Conservation (phyloP, 2,329 filamentous ascomycete genomes). For the Fusarium austroafricanum region DNA sequence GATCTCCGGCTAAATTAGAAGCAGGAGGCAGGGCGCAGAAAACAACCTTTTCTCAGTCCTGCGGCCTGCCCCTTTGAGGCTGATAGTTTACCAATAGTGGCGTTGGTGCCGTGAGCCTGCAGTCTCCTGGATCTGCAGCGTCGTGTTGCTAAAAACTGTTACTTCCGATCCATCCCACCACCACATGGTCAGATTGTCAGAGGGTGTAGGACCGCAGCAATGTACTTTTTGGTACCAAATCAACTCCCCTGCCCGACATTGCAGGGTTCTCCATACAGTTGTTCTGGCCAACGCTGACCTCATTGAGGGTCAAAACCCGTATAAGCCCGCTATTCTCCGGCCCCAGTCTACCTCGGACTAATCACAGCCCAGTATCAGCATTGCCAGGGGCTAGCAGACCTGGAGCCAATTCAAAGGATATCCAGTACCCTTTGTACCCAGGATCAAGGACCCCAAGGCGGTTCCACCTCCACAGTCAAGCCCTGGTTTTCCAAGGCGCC, state of each 20-base stretch:
- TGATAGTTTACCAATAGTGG: constrained; percentile 29
- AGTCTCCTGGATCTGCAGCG: constrained; percentile 9
- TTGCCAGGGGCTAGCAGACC: constrained; percentile 17
- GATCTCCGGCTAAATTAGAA: constrained; percentile 29
- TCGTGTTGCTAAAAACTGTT: constrained; percentile 24
- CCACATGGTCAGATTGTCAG: constrained; percentile 11
- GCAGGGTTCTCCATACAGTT: constrained; percentile 44
- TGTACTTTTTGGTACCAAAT: constrained; percentile 23
- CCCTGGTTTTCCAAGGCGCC: constrained; percentile 40
- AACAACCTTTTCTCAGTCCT: constrained; percentile 14
- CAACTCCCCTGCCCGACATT: constrained; percentile 26
- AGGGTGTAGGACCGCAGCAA: constrained; percentile 11
- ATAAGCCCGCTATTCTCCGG: constrained; percentile 38
- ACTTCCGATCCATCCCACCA: constrained; percentile 26
- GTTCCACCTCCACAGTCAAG: constrained; percentile 41
- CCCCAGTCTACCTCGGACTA: constrained; percentile 1
- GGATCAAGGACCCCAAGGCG: constrained; percentile 20
- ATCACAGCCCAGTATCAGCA: constrained; percentile 10
- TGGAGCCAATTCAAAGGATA: constrained; percentile 14
- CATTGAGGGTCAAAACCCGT: constrained; percentile 41
- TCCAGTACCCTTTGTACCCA: constrained; percentile 28
- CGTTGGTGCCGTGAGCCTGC: not conserved
- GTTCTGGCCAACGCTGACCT: constrained; percentile 39
- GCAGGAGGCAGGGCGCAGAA: not conserved
- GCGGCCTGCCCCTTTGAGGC: constrained; percentile 40